Base-by-base conservation (phyloP, 805 yeast genomes). In the Wickerhamomyces queroliae region DNA sequence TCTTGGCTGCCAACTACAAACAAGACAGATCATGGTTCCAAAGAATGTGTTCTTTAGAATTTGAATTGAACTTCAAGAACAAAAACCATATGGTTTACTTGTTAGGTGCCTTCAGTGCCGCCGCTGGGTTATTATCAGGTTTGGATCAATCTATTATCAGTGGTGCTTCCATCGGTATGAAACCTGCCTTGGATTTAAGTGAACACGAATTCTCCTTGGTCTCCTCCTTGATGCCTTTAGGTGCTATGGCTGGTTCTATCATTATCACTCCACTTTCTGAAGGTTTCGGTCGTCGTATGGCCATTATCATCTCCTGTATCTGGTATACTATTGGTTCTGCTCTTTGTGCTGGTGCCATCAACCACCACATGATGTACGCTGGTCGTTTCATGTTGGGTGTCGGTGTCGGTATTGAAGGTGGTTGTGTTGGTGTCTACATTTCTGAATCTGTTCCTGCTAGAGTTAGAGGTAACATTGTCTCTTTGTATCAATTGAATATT, bases 341-440 rank as follows among this genome's bases (percentile, higher is more conserved):
- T 23, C 51, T 78, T 40, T 76, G 81, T 62, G 79, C 81, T 26
- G 78, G 75, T 35, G 53, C 75, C 17, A 64, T 51, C 16, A 54
- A 53, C 44, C 64, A 64, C 34, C 58, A 61, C 24, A 75, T 76
- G 64, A 63, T 83, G 69, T 68, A 69, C 59, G 79, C 78, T 40
- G 75, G 82, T 53, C 70, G 84, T 51, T 72, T 78, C 47, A 52
- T 78, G 39, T 61, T 79, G 27, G 86, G 86, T 43, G 58, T 76
- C 28, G 85, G 84, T 50, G 73, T 79, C 39, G 86, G 86, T 44
- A 67, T 78, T 34, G 84, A 78, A 58, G 80, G 82, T 53, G 82
- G 80, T 34, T 70, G 76, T 51, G 80, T 79, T 46, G 79, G 80
- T 49, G 70, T 76, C 39, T 79, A 78, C 52, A 74, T 78, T 38